Percentiles rank a stretch among this genome's conserved stretches.
Evolutionary conservation across 495 filamentous ascomycete species (phyloP).

Genomic region (Pyrenopolyporus hunteri): DNA sequence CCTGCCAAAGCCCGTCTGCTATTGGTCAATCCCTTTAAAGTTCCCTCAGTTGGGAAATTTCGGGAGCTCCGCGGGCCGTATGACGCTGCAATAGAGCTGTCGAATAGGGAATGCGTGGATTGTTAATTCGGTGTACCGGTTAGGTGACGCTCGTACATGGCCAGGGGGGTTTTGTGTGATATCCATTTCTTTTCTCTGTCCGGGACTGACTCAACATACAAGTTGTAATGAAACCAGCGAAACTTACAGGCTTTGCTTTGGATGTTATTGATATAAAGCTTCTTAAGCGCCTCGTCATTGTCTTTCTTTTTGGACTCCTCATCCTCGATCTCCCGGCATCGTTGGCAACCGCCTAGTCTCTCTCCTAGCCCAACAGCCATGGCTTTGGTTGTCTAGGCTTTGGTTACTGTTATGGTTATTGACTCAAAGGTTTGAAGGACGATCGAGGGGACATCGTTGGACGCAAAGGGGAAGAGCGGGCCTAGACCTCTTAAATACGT

Average conservation of each 20-base stretch:
- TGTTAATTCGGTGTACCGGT: background rate
- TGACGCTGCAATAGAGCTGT: background rate
- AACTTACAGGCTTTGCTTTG: slow-evolving; percentile 17
- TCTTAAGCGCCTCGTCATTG: background rate
- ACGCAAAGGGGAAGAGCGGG: slow-evolving; percentile 7
- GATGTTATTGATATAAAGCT: background rate
- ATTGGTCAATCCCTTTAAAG: slow-evolving; percentile 30
- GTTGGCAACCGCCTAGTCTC: slow-evolving; percentile 18
- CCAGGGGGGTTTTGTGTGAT: too few relatives aligned
- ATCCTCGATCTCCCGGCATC: slow-evolving; percentile 37
- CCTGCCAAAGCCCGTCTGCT: background rate
- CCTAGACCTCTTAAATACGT: slow-evolving; percentile 21
- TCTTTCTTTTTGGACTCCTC: slow-evolving; percentile 32
- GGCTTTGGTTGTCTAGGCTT: background rate
- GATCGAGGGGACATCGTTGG: slow-evolving; percentile 7
- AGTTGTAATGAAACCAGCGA: background rate
- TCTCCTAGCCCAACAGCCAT: slow-evolving; percentile 34
- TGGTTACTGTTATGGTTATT: background rate
- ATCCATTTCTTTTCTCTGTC: too few relatives aligned
- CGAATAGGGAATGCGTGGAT: background rate
- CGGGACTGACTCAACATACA: background rate
- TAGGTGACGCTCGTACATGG: too few relatives aligned
- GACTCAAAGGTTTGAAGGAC: background rate
- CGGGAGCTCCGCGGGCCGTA: slow-evolving; percentile 4
- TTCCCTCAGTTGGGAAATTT: slow-evolving; percentile 20